A percentile compares a stretch with the other conserved stretches of the same genome.
phyloP scores from a whole-genome alignment of 495 filamentous ascomycete genomes.

The Penicillium argentinense region DNA sequence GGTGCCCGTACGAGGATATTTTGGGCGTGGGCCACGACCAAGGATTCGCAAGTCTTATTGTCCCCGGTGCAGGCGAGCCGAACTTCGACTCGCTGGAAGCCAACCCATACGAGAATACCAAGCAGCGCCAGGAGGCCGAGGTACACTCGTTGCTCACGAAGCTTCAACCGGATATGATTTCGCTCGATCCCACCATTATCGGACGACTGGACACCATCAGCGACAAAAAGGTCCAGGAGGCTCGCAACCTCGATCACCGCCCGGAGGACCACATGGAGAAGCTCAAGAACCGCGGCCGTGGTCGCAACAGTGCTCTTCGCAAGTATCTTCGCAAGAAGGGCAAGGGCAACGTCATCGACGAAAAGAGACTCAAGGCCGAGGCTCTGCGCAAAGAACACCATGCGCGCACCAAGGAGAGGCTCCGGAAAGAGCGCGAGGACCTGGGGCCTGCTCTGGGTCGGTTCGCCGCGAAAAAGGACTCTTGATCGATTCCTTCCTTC shows the following conservation, averaged over 20 bases:
- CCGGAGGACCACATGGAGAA: slow-evolving; percentile 69
- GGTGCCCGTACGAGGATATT: slow-evolving; percentile 95
- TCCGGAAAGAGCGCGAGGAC: slow-evolving; percentile 60
- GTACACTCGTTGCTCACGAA: slow-evolving; percentile 88
- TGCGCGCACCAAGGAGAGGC: slow-evolving; percentile 59
- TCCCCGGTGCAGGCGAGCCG: slow-evolving; percentile 92
- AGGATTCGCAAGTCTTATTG: slow-evolving; percentile 84
- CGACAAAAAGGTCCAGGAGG: slow-evolving; percentile 67
- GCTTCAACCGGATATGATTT: slow-evolving; percentile 95
- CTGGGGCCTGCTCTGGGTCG: slow-evolving; percentile 70
- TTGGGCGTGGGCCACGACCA: slow-evolving; percentile 80
- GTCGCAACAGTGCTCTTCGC: slow-evolving; percentile 87
- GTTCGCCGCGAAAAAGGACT: slow-evolving; percentile 57
- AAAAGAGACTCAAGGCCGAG: slow-evolving; percentile 69
- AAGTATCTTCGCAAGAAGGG: slow-evolving; percentile 89
- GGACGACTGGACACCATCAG: slow-evolving; percentile 79
- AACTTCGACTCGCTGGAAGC: slow-evolving; percentile 93
- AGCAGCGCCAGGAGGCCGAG: slow-evolving; percentile 91
- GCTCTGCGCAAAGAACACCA: slow-evolving; percentile 63
- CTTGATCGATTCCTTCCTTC: slow-evolving; percentile 23
- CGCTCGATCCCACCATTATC: slow-evolving; percentile 84
- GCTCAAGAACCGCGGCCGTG: slow-evolving; percentile 73
- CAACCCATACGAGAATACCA: slow-evolving; percentile 95
- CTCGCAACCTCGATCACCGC: slow-evolving; percentile 72
- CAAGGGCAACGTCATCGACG: slow-evolving; percentile 88